phyloP scores from a whole-genome alignment of 2,329 filamentous ascomycete species.

The Penicillium concentricum region DNA sequence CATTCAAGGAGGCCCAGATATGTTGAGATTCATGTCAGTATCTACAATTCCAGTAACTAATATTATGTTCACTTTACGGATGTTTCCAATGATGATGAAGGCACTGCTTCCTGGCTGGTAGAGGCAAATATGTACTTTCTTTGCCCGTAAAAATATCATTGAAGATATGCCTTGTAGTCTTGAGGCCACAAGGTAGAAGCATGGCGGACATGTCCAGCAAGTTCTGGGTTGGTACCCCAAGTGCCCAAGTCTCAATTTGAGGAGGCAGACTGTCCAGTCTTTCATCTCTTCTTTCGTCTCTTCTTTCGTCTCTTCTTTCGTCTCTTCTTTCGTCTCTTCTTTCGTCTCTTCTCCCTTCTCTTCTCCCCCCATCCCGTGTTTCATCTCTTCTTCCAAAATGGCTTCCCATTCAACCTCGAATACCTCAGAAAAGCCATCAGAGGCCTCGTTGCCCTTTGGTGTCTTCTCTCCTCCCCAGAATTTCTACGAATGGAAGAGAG shows the following conservation, averaged over 20 bases:
- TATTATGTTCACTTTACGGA: background rate
- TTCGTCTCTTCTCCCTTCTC: background rate
- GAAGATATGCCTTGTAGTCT: background rate
- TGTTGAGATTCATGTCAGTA: background rate
- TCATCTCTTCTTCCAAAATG: background rate
- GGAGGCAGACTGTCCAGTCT: background rate
- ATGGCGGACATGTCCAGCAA: background rate
- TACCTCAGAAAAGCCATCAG: background rate
- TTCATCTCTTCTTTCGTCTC: background rate
- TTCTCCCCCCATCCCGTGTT: background rate
- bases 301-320: background rate
- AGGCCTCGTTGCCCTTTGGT: constrained; percentile 19
- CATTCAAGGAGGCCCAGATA: background rate
- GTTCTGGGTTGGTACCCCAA: background rate
- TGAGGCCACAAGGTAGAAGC: background rate
- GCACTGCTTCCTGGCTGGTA: background rate
- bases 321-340: background rate
- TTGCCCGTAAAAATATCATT: background rate
- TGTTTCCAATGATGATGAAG: background rate
- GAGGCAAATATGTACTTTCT: background rate
- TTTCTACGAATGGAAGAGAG: constrained; percentile 33
- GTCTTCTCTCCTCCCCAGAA: constrained; percentile 18
- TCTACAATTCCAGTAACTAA: background rate
- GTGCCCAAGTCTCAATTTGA: background rate
- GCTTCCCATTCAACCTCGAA: background rate